A percentile compares a stretch with the other conserved stretches of the same genome.
Conservation (phyloP, 306 rosid genomes). For the Phaseolus lunatus region DNA sequence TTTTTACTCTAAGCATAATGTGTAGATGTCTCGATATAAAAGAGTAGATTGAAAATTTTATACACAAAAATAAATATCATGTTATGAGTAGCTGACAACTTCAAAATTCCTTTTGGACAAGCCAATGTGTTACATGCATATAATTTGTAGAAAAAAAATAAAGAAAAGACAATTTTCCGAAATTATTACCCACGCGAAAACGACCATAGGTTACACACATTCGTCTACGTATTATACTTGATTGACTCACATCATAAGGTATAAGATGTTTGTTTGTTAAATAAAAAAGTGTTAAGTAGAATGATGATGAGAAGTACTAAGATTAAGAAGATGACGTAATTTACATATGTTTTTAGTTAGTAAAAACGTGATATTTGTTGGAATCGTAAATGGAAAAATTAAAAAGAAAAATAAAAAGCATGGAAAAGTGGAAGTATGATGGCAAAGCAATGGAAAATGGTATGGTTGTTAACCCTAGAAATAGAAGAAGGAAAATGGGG, state of each 20-base stretch:
- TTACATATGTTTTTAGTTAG: not conserved
- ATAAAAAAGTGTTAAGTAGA: not conserved
- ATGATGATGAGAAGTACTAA: conserved; percentile 19
- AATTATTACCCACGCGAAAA: too few species aligned
- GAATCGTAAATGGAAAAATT: not conserved
- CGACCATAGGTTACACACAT: too few species aligned
- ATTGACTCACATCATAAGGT: too few species aligned
- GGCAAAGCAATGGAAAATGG: not conserved
- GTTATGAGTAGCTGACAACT: too few species aligned
- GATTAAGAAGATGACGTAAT: conserved; percentile 25
- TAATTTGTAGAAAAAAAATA: not conserved
- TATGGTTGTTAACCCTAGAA: conserved; percentile 7
- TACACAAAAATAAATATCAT: too few species aligned
- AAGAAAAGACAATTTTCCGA: too few species aligned
- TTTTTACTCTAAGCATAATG: too few species aligned
- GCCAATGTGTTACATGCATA: not conserved
- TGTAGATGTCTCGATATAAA: too few species aligned
- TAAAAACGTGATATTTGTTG: not conserved
- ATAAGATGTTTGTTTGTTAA: too few species aligned
- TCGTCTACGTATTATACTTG: too few species aligned
- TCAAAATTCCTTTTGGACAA: too few species aligned
- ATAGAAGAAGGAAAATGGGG: not conserved
- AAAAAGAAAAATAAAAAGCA: not conserved
- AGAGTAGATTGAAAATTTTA: too few species aligned
- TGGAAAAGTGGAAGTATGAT: conserved; percentile 5